phyloP scores from a whole-genome alignment of 2,329 filamentous ascomycete species.

The Colletotrichum caudatum region DNA sequence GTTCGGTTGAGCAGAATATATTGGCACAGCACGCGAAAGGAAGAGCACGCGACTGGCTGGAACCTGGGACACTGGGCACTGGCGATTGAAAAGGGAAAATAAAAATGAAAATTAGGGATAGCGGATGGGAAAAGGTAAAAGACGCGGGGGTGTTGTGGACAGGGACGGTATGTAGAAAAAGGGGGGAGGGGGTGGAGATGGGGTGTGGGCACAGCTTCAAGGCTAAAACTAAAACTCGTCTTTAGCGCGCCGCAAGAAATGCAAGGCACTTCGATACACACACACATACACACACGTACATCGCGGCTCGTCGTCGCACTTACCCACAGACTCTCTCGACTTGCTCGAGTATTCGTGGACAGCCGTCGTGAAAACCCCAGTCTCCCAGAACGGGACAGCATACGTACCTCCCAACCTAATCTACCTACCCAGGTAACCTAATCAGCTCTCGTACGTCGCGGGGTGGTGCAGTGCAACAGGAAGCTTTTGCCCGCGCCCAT shows the following conservation, averaged over 20 bases:
- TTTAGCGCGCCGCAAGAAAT: slow-evolving; percentile 33
- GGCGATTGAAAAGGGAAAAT: slow-evolving; percentile 6
- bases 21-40: slow-evolving; percentile 28
- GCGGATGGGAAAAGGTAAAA: slow-evolving; percentile 14
- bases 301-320: slow-evolving; percentile 12
- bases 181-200: slow-evolving; percentile 2
- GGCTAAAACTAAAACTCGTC: slow-evolving; percentile 41
- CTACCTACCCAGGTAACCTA: not conserved
- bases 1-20: not conserved
- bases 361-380: not conserved
- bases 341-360: not conserved
- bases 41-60: slow-evolving; percentile 35
- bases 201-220: slow-evolving; percentile 23
- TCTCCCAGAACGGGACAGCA: not conserved
- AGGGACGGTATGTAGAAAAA: not conserved
- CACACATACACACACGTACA: not conserved
- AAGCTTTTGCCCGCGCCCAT: slow-evolving; percentile 12
- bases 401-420: not conserved
- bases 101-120: not conserved
- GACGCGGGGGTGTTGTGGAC: not conserved
- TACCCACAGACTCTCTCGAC: slow-evolving; percentile 8
- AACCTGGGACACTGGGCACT: slow-evolving; percentile 34
- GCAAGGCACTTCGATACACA: slow-evolving; percentile 36
- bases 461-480: not conserved
- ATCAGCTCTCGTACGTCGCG: slow-evolving; percentile 10